These are phyloP conservation scores for Cryptococcus maquisensis DNA, from an alignment of 1,284 basidiomycete species.

Conservation along the genomic window DNA sequence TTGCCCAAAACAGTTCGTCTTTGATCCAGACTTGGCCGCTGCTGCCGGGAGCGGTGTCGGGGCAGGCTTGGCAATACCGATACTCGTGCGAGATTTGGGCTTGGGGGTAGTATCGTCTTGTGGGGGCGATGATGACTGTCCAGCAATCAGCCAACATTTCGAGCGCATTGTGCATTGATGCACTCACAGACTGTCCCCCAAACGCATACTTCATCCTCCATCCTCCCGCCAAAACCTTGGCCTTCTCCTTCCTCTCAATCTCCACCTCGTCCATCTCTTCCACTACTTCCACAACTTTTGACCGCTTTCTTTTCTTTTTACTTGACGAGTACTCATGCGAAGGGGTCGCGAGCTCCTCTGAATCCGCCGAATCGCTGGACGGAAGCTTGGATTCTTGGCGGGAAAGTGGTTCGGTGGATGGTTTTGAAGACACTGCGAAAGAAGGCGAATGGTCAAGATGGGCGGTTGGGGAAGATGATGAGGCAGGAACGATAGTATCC, in stretches of 20 bases:
- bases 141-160: no score
- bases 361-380: conserved; percentile 27
- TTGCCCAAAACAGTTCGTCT: no score
- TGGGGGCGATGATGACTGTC: no score
- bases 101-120: no score
- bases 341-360: conserved; percentile 34
- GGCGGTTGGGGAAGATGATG: neutral
- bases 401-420: no score
- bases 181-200: conserved; percentile 14
- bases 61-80: no score
- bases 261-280: conserved; percentile 14
- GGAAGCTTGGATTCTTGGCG: neutral
- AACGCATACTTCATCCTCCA: conserved; percentile 46
- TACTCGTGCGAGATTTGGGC: no score
- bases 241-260: conserved; percentile 21
- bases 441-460: neutral
- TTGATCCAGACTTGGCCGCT: no score
- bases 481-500: neutral
- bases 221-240: conserved; percentile 33
- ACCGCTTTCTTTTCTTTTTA: conserved; percentile 12
- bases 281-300: neutral
- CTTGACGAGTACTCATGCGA: conserved; percentile 1
- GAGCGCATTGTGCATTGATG: no score
- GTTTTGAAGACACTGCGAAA: no score
- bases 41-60: no score